Base-by-base conservation (phyloP, 129 eudicot genomes). In the Scalesia atractyloides region DNA sequence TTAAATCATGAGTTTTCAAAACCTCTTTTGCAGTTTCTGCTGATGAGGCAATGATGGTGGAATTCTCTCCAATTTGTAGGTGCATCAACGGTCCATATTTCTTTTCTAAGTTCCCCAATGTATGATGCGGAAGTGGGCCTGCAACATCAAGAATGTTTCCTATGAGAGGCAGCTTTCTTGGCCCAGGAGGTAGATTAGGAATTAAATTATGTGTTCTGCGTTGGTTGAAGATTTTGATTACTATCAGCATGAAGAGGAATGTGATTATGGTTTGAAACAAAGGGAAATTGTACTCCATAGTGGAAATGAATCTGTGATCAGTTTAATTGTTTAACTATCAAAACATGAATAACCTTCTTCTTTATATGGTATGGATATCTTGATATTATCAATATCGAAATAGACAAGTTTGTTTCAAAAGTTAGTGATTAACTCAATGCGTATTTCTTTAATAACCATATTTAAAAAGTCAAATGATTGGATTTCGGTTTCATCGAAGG, bases 11-110 rank as follows among this genome's bases (percentile, higher is more conserved):
- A 12, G 84, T 74, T 75, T 80, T 80, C 76, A 80, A 61, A 12
- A 80, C 77, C 77, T 74, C 76, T 74, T 81, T 81, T 22, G 81
- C 84, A 11, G 77, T 64, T 54, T 81, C 73, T 18, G 81, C 73
- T 37, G 84, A 75, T 3, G 84, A 81, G 46, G 73, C 77, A 0
- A 81, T 13, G 47, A 81, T 12, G 26, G 77, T 81, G 36, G 84
- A 81, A 62, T 69, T 80, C 63, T 80, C 80, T 15, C 80, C 84
- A 9, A 80, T 73, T 69, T 80, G 73, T 10, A 81, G 69, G 73
- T 75, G 77, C 77, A 81, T 81, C 67, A 81, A 0, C 2, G 84
- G 77, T 53, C 84, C 84, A 44, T 75, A 66, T 69, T 44, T 81
- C 46, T 34, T 66, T 2, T 77, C 84, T 48, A 81, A 63, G 17